phyloP scores from a whole-genome alignment of 345 rosid species.

The Brassica rapa region DNA sequence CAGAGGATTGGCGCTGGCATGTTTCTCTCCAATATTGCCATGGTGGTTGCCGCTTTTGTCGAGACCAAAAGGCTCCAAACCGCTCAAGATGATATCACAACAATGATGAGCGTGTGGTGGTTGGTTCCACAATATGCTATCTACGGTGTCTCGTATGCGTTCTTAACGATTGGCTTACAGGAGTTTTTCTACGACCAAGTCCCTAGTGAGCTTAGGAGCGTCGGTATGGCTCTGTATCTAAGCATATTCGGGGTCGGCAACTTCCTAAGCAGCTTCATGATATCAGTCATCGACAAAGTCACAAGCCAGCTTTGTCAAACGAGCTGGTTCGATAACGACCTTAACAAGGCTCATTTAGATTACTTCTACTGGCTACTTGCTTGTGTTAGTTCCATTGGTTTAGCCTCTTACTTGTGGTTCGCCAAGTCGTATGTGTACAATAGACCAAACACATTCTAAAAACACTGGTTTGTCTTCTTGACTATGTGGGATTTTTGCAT shows the following conservation, averaged over 20 bases:
- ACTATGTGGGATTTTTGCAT: not conserved
- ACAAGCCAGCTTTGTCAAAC: not conserved
- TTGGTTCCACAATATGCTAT: not conserved
- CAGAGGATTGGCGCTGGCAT: not conserved
- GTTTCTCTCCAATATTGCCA: not conserved
- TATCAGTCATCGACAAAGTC: slow-evolving; percentile 1
- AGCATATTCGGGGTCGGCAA: not conserved
- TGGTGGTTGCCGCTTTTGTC: not conserved
- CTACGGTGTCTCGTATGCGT: not conserved
- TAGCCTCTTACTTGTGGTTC: slow-evolving; percentile 37
- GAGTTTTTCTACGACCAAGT: not conserved
- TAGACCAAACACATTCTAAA: not conserved
- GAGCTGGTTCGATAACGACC: slow-evolving; percentile 2
- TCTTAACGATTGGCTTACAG: not conserved
- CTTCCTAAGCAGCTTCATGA: slow-evolving; percentile 1
- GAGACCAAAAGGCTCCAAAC: slow-evolving; percentile 2
- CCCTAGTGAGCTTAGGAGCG: not conserved
- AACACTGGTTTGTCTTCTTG: not conserved
- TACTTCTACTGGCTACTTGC: slow-evolving; percentile 54
- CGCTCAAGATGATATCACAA: not conserved
- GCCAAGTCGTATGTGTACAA: slow-evolving; percentile 13
- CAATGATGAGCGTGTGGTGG: not conserved
- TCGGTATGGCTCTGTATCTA: not conserved
- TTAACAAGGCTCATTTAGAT: slow-evolving; percentile 54
- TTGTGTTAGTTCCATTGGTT: slow-evolving; percentile 18